Evolutionary conservation across 2,329 filamentous ascomycete species (phyloP).

Genomic region (Botrytis galanthina): DNA sequence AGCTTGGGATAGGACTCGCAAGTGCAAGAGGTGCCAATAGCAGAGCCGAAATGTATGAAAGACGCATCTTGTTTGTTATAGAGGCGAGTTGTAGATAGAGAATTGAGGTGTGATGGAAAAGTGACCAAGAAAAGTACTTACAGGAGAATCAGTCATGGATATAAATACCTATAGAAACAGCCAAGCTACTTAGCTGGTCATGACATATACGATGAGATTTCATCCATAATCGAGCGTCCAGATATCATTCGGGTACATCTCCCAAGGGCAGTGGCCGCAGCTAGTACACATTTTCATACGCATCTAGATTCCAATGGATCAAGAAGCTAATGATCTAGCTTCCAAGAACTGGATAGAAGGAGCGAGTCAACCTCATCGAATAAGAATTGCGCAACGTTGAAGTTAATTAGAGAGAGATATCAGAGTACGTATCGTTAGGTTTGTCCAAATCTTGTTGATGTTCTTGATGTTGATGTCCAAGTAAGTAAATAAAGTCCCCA

Average conservation of each 20-base stretch:
- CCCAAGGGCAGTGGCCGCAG: neutral
- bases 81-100: neutral
- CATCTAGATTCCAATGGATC: neutral
- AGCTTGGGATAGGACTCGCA: neutral
- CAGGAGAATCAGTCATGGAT: neutral
- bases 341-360: neutral
- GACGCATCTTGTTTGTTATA: neutral
- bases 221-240: neutral
- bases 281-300: neutral
- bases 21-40: conserved; percentile 7
- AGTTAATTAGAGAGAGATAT: neutral
- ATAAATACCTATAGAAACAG: neutral
- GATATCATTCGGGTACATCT: neutral
- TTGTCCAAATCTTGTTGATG: neutral
- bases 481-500: neutral
- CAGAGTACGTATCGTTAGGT: neutral
- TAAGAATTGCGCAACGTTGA: neutral
- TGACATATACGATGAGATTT: neutral
- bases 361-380: neutral
- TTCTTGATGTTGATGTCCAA: neutral
- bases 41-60: neutral
- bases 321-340: neutral
- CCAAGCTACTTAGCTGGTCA: neutral
- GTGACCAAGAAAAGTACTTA: neutral
- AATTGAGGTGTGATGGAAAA: neutral